Evolutionary conservation across 169 alveolate species (phyloP).

Genomic region (Plasmodium chabaudi): DNA sequence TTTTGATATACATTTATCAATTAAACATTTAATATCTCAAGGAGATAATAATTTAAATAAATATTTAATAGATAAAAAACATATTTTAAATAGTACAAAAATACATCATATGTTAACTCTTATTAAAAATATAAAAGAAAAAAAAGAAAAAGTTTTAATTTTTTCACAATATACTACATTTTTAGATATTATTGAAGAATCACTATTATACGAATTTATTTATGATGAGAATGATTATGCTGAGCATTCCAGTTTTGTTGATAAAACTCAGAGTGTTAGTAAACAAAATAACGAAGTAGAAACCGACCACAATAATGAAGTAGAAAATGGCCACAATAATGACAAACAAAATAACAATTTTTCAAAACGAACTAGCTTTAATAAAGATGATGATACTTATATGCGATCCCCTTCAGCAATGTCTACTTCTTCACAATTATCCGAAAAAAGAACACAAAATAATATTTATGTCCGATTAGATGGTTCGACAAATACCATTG

Average conservation of each 20-base stretch:
- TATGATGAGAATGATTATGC: conserved; percentile 74
- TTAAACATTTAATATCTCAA: conserved; percentile 70
- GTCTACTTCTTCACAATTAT: conserved; percentile 9
- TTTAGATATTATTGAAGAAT: conserved; percentile 92
- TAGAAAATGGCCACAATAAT: neutral
- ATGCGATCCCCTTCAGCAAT: conserved; percentile 13
- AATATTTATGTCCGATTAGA: conserved; percentile 91
- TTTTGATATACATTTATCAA: conserved; percentile 85
- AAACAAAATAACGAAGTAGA: neutral
- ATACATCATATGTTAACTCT: conserved; percentile 80
- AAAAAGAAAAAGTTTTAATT: conserved; percentile 90
- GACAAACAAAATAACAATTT: conserved; percentile 4
- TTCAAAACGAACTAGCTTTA: neutral
- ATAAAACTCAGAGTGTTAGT: conserved; percentile 18
- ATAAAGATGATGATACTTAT: conserved; percentile 4
- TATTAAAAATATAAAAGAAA: conserved; percentile 73
- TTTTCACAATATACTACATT: conserved; percentile 94
- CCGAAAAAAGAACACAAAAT: conserved; percentile 1
- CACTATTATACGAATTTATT: conserved; percentile 76
- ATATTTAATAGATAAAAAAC: conserved; percentile 76
- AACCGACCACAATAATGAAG: neutral
- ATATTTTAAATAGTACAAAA: conserved; percentile 81
- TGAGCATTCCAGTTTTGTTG: conserved; percentile 28
- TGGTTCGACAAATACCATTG: conserved; percentile 96
- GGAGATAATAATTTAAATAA: conserved; percentile 76